Evolutionary conservation across 2,329 filamentous ascomycete species (phyloP).

Genomic region (Scortechinia acanthostroma): DNA sequence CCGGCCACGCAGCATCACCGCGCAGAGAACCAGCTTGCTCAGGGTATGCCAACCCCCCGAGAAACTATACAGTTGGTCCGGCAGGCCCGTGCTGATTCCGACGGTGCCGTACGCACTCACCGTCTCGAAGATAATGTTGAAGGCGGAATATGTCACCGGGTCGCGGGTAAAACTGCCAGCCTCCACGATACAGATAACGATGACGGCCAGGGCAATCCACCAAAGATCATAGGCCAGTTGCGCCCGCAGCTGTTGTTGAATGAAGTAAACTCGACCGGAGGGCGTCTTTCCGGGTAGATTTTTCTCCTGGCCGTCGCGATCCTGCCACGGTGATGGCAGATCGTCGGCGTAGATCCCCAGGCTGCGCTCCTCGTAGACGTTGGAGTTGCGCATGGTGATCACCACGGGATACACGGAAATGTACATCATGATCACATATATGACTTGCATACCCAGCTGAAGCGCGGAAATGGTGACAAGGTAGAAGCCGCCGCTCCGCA

Average conservation of each 20-base stretch:
- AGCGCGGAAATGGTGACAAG: slow-evolving; percentile 51
- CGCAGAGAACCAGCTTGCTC: slow-evolving; percentile 48
- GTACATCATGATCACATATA: slow-evolving; percentile 62
- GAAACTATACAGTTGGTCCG: slow-evolving; percentile 43
- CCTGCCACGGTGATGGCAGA: too few species aligned
- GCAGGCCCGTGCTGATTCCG: slow-evolving; percentile 49
- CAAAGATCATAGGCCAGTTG: slow-evolving; percentile 64
- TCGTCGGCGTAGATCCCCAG: slow-evolving; percentile 45
- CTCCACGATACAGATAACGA: slow-evolving; percentile 54
- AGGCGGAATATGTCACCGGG: slow-evolving; percentile 44
- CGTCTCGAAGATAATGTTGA: slow-evolving; percentile 53
- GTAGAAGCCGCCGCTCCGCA: slow-evolving; percentile 61
- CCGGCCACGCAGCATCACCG: slow-evolving; percentile 47
- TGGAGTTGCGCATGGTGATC: slow-evolving; percentile 60
- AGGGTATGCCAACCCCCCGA: slow-evolving; percentile 41
- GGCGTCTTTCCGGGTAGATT: slow-evolving; percentile 10
- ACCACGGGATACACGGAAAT: slow-evolving; percentile 56
- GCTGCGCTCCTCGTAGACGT: slow-evolving; percentile 65
- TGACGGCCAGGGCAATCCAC: slow-evolving; percentile 53
- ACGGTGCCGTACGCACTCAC: slow-evolving; percentile 52
- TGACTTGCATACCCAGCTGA: slow-evolving; percentile 39
- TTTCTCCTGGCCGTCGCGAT: slow-evolving; percentile 15
- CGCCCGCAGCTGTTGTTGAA: slow-evolving; percentile 49
- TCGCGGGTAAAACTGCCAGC: slow-evolving; percentile 40
- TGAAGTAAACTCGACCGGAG: slow-evolving; percentile 27